Conservation (phyloP, 345 rosid genomes). For the Excoecaria agallocha region DNA sequence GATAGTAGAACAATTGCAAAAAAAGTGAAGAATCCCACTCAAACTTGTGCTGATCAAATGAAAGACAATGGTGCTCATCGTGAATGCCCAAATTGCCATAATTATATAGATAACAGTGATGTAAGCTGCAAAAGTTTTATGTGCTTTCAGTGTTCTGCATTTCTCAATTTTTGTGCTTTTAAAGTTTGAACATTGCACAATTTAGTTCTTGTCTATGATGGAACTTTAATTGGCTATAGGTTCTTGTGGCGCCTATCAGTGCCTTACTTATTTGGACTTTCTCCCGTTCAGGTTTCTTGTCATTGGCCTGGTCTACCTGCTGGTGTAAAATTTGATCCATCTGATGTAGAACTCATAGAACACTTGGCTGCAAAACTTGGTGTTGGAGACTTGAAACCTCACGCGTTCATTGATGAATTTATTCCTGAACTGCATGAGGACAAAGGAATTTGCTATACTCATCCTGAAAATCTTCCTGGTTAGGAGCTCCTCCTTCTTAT, state of each 20-base stretch:
- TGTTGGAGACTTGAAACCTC: slow-evolving; percentile 46
- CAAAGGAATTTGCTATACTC: slow-evolving; percentile 83
- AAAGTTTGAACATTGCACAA: neutral
- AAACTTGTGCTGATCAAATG: slow-evolving; percentile 46
- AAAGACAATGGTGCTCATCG: slow-evolving; percentile 63
- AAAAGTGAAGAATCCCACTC: slow-evolving; percentile 62
- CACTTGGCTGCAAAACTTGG: slow-evolving; percentile 81
- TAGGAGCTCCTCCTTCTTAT: slow-evolving; percentile 4
- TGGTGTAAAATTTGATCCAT: slow-evolving; percentile 95
- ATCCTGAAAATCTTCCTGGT: slow-evolving; percentile 96
- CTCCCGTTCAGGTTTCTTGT: slow-evolving; percentile 43
- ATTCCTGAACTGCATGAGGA: slow-evolving; percentile 58
- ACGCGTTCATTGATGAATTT: slow-evolving; percentile 63
- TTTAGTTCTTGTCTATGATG: neutral
- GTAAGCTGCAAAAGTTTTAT: slow-evolving; percentile 39
- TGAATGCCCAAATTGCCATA: slow-evolving; percentile 75
- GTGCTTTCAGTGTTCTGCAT: neutral
- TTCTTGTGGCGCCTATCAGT: neutral
- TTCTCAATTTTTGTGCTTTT: neutral
- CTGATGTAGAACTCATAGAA: slow-evolving; percentile 67
- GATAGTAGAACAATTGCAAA: slow-evolving; percentile 64
- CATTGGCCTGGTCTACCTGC: slow-evolving; percentile 91
- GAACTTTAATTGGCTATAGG: neutral
- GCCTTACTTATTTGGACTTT: neutral
- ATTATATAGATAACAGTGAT: slow-evolving; percentile 68